Evolutionary conservation across 2,329 filamentous ascomycete genomes (phyloP), one percentile per base, ranked within the genome.

Genomic region (Fusarium buharicum): DNA sequence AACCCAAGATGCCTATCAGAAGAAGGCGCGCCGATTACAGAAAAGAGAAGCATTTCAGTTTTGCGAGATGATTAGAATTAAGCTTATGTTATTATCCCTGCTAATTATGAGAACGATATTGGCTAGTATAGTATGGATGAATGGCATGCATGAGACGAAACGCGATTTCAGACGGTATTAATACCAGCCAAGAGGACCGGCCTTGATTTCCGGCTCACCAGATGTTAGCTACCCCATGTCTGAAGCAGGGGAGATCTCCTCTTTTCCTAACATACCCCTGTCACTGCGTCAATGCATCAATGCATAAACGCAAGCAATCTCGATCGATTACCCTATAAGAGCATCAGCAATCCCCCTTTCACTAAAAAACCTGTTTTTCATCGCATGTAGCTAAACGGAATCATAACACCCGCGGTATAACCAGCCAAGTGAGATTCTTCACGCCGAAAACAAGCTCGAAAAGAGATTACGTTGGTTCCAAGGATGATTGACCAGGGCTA

Each of bases 301-400:
- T 60, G 57, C 57, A 50, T 45, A 12, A 33, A 20, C 11, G 36
- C 31, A 41, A 60, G 36, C 31, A 41, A 60, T 60, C 57, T 60
- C 44, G 57, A 60, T 60, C 37, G 43, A 28, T 40, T 38, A 39
- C 33, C 22, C 31, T 13, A 22, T 27, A 2, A 36, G 20, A 5
- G 16, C 24, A 17, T 60, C 33, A 31, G 16, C 40, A 60, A 60
- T 60, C 40, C 60, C 55, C 27, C 22, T 22, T 39, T 6, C 12
- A 30, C 13, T 10, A 12, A 4, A 3, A 11, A 14, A 40, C 55
- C 57, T 40, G 11, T 50, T 45, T 60, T 60, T 50, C 18, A 10
- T 30, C 13, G 14, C 31, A 7, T 38, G 8, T 48, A 41, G 14
- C 57, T 45, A 0, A n/a, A 45, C 41, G 14, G 8, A 34, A 36